Evolutionary conservation across 2,329 filamentous ascomycete species (phyloP).

Genomic region (Botrytis squamosa): DNA sequence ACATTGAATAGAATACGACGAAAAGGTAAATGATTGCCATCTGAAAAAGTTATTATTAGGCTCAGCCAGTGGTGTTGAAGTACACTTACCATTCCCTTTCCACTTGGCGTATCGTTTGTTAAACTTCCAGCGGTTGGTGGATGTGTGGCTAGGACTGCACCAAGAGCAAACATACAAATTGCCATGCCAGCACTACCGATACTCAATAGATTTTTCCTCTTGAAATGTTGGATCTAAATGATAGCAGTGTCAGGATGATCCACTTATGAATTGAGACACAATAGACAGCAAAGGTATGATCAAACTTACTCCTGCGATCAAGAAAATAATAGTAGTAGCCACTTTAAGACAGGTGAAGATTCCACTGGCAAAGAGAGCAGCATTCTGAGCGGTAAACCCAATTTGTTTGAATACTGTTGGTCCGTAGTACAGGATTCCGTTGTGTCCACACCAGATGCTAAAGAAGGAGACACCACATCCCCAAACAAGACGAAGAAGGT

Average conservation of each 20-base stretch:
- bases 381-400: conserved; percentile 24
- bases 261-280: not conserved
- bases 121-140: not conserved
- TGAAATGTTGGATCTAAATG: conserved; percentile 16
- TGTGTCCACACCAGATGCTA: conserved; percentile 16
- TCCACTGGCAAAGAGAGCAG: conserved; percentile 24
- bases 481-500: conserved; percentile 15
- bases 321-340: conserved; percentile 20
- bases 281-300: not conserved
- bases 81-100: conserved; percentile 7
- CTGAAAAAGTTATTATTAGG: not conserved
- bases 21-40: conserved; percentile 20
- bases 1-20: conserved; percentile 18
- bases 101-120: conserved; percentile 15
- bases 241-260: not conserved
- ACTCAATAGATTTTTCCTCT: conserved; percentile 3
- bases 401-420: conserved; percentile 24
- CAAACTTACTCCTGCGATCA: conserved; percentile 14
- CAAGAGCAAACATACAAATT: conserved; percentile 14
- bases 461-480: conserved; percentile 18
- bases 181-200: conserved; percentile 16
- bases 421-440: conserved; percentile 17
- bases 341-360: conserved; percentile 27
- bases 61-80: not conserved
- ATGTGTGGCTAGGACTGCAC: conserved; percentile 15